A percentile compares a stretch with the other conserved stretches of the same genome.
Conservation (phyloP, 2,329 filamentous ascomycete genomes). For the Hawksworthiomyces lignivorus region DNA sequence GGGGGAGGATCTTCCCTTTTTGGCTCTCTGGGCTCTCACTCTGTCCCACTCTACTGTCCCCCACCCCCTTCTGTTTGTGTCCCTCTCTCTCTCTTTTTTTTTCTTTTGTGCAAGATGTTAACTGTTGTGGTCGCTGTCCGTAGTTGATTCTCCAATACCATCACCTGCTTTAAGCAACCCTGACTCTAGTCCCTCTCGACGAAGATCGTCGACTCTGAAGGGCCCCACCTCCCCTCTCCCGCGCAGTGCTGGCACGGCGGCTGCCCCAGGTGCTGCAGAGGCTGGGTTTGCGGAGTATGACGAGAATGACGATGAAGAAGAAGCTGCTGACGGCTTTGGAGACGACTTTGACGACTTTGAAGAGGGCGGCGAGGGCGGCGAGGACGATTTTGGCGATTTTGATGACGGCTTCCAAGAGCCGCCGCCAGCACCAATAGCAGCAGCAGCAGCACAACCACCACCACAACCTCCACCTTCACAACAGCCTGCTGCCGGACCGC, state of each 20-base stretch:
- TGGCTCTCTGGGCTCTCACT: no score
- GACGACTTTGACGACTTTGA: conserved; percentile 58
- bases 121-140: conserved; percentile 22
- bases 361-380: conserved; percentile 44
- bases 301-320: conserved; percentile 8
- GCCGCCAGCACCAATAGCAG: conserved; percentile 12
- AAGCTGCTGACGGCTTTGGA: conserved; percentile 40
- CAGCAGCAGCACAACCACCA: conserved; percentile 18
- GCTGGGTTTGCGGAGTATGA: not conserved
- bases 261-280: not conserved
- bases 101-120: conserved; percentile 19
- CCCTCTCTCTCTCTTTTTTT: conserved; percentile 14
- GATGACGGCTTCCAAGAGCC: conserved; percentile 62
- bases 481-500: conserved; percentile 8
- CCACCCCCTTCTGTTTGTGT: conserved; percentile 13
- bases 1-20: not conserved
- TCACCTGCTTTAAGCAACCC: conserved; percentile 21
- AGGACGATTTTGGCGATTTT: conserved; percentile 60
- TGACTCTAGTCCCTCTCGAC: conserved; percentile 23
- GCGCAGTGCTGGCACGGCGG: conserved; percentile 17
- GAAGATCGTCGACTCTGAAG: conserved; percentile 21
- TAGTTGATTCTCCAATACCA: conserved; percentile 30
- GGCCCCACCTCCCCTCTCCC: no score
- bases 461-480: conserved; percentile 26
- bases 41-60: conserved; percentile 15